A percentile compares a stretch with the other conserved stretches of the same genome.
phyloP scores from a whole-genome alignment of 2,329 filamentous ascomycete species.

The Fusarium udum region DNA sequence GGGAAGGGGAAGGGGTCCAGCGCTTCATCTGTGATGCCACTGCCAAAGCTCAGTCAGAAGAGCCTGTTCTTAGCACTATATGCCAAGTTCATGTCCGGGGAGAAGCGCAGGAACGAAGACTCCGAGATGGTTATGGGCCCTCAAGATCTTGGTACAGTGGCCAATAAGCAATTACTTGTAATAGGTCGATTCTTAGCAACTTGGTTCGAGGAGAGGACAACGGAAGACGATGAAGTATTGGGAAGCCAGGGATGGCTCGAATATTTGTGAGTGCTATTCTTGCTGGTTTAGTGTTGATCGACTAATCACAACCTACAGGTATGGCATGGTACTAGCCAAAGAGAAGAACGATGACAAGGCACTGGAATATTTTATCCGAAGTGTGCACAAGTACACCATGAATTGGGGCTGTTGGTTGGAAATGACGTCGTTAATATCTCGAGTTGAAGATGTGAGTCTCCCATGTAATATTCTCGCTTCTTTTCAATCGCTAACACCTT shows the following conservation, averaged over 20 bases:
- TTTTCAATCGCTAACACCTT: conserved; percentile 14
- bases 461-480: conserved; percentile 35
- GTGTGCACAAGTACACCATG: conserved; percentile 89
- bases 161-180: conserved; percentile 84
- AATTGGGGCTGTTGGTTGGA: conserved; percentile 99
- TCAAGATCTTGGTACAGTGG: conserved; percentile 82
- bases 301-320: conserved; percentile 56
- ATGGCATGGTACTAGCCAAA: conserved; percentile 89
- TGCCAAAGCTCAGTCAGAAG: conserved; percentile 81
- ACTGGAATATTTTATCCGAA: conserved; percentile 85
- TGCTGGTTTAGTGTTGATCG: background rate
- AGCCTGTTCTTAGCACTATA: conserved; percentile 93
- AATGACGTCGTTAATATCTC: conserved; percentile 80
- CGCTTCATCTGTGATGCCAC: conserved; percentile 37
- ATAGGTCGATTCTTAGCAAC: conserved; percentile 80
- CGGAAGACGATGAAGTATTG: conserved; percentile 66
- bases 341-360: conserved; percentile 90
- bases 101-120: conserved; percentile 96
- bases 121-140: conserved; percentile 97
- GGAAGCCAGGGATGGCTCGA: conserved; percentile 93
- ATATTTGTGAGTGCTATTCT: conserved; percentile 67
- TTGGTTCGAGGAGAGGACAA: conserved; percentile 77
- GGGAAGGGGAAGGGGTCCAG: conserved; percentile 60
- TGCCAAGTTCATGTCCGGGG: conserved; percentile 89
- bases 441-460: conserved; percentile 78